phyloP scores from a whole-genome alignment of 2,329 filamentous ascomycete genomes.

The Penicillium sp. region DNA sequence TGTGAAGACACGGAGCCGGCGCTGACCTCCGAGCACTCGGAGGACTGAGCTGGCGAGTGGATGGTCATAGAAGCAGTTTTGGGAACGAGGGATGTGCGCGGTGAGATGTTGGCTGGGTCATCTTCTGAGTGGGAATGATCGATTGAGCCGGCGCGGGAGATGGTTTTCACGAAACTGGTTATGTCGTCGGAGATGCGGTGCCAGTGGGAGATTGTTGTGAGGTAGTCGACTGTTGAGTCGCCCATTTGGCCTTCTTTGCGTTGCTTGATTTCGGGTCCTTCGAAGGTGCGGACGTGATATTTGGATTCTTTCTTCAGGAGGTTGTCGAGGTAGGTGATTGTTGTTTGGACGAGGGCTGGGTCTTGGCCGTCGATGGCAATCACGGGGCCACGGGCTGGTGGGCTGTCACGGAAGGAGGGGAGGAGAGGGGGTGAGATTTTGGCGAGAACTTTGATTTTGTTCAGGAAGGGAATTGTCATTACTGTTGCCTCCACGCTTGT shows the following conservation, averaged over 20 bases:
- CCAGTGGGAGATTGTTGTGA: constrained; percentile 71
- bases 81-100: constrained; percentile 33
- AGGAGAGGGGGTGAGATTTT: constrained; percentile 72
- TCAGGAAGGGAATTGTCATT: constrained; percentile 71
- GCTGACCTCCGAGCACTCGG: constrained; percentile 28
- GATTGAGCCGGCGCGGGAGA: constrained; percentile 15
- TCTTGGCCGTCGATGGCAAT: constrained; percentile 81
- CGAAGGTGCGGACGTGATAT: constrained; percentile 52
- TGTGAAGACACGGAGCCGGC: constrained; percentile 16
- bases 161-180: constrained; percentile 54
- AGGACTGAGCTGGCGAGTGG: constrained; percentile 32
- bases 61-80: constrained; percentile 31
- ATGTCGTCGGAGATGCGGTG: constrained; percentile 75
- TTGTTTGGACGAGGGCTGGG: constrained; percentile 61
- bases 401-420: constrained; percentile 29
- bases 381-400: constrained; percentile 68
- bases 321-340: constrained; percentile 65
- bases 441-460: constrained; percentile 75
- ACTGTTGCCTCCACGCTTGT: constrained; percentile 66
- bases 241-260: constrained; percentile 36
- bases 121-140: constrained; percentile 15
- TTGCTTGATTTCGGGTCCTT: constrained; percentile 43
- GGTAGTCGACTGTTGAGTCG: constrained; percentile 58
- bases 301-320: constrained; percentile 55
- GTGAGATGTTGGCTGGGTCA: constrained; percentile 28